These are phyloP conservation scores for Carex sylvatica DNA, from an alignment of 202 grass and related monocot genomes.

Conservation along the genomic window DNA sequence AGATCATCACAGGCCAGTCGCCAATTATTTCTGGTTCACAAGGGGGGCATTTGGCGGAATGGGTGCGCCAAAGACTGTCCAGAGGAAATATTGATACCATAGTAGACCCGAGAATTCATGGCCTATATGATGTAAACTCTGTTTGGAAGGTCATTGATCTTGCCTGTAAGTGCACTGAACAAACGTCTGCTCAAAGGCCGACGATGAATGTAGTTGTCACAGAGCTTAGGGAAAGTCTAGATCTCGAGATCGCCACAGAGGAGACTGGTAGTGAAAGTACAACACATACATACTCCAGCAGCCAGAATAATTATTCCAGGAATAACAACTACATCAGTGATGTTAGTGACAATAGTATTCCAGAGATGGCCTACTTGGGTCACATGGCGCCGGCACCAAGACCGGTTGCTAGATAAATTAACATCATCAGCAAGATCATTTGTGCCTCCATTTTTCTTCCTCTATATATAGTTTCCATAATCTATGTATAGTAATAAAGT, in stretches of 20 bases:
- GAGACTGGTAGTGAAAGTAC: neutral
- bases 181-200: neutral
- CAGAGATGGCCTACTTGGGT: neutral
- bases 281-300: neutral
- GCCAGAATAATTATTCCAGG: conserved; percentile 10
- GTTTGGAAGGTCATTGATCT: conserved; percentile 34
- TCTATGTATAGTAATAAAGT: neutral
- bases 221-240: conserved; percentile 34
- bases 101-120: conserved; percentile 24
- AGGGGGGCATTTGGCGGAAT: conserved; percentile 32
- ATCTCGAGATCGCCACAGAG: conserved; percentile 19
- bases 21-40: conserved; percentile 1
- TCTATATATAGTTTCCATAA: neutral
- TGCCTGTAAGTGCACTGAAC: conserved; percentile 24
- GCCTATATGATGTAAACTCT: conserved; percentile 30
- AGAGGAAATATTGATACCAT: conserved; percentile 30
- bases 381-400: neutral
- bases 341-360: conserved; percentile 3
- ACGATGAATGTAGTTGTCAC: conserved; percentile 23
- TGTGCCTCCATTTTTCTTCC: neutral
- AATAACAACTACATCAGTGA: conserved; percentile 11
- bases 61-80: conserved; percentile 30
- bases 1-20: conserved; percentile 4
- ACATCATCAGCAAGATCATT: neutral
- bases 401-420: conserved; percentile 10